phyloP scores from a whole-genome alignment of 129 eudicot genomes.

The Calendula officinalis region DNA sequence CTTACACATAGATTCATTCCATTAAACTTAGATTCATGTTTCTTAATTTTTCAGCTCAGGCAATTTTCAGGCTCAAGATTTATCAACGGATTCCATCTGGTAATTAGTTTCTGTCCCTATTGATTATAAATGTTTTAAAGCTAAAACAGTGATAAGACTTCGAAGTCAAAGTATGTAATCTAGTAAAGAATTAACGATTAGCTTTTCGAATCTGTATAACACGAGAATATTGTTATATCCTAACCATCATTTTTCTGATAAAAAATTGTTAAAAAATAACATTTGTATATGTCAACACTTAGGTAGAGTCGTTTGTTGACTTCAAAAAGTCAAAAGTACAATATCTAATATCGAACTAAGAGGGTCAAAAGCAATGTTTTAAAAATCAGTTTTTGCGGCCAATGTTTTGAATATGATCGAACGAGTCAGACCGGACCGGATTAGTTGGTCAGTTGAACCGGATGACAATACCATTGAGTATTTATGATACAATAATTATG shows the following conservation, averaged over 20 bases:
- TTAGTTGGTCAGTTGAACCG: too few relatives aligned
- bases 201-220: background rate
- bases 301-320: background rate
- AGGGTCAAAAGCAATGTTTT: too few relatives aligned
- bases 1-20: background rate
- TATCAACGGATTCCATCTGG: conserved; percentile 40
- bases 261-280: background rate
- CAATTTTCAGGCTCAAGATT: conserved; percentile 49
- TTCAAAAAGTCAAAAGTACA: too few relatives aligned
- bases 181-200: background rate
- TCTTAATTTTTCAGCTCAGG: conserved; percentile 46
- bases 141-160: background rate
- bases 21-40: conserved; percentile 3
- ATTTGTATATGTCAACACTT: background rate
- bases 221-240: too few relatives aligned
- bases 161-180: background rate
- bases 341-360: too few relatives aligned
- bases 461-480: too few relatives aligned
- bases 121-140: background rate
- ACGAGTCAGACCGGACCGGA: too few relatives aligned
- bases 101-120: conserved; percentile 15
- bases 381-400: too few relatives aligned
- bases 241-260: too few relatives aligned
- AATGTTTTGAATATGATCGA: too few relatives aligned
- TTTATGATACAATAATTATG: too few relatives aligned